phyloP scores from a whole-genome alignment of 352 stramenopile genomes.

The Phytophthora kernoviae region DNA sequence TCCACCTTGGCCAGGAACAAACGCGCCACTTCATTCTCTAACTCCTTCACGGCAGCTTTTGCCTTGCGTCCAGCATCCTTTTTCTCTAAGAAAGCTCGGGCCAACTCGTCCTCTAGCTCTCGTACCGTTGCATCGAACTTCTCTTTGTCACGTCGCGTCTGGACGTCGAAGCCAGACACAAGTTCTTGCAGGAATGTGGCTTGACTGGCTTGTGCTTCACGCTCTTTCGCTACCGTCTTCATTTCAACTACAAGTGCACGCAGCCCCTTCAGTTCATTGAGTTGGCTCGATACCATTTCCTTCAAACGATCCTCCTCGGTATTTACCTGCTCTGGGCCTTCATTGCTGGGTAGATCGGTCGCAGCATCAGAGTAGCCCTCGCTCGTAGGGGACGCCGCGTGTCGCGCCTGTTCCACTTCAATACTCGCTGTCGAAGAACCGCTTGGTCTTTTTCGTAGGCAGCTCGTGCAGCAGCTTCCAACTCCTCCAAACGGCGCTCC shows the following conservation, averaged over 20 bases:
- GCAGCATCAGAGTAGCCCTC: constrained; percentile 4
- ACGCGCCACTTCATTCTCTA: constrained; percentile 57
- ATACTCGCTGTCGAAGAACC: constrained; percentile 30
- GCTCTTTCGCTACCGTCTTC: constrained; percentile 34
- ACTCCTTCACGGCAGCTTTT: constrained; percentile 57
- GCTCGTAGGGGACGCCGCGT: constrained; percentile 13
- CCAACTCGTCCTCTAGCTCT: constrained; percentile 60
- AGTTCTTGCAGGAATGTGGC: constrained; percentile 35
- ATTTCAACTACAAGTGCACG: constrained; percentile 42
- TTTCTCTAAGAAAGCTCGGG: constrained; percentile 55
- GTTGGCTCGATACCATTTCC: constrained; percentile 31
- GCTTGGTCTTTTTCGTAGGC: constrained; percentile 39
- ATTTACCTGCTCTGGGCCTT: constrained; percentile 24
- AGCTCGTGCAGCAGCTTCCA: constrained; percentile 31
- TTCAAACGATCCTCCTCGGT: constrained; percentile 25
- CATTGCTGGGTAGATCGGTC: constrained; percentile 1
- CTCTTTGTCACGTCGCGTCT: constrained; percentile 32
- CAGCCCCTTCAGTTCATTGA: constrained; percentile 41
- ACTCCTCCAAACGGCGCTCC: constrained; percentile 23
- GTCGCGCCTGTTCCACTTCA: constrained; percentile 35
- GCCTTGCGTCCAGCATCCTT: constrained; percentile 55
- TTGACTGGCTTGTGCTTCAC: constrained; percentile 31
- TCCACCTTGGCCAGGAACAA: constrained; percentile 65
- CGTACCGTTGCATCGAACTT: constrained; percentile 48
- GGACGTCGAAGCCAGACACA: constrained; percentile 27